These are phyloP conservation scores for Fusarium xylarioides DNA, from an alignment of 2,329 filamentous ascomycete species.

Conservation along the genomic window DNA sequence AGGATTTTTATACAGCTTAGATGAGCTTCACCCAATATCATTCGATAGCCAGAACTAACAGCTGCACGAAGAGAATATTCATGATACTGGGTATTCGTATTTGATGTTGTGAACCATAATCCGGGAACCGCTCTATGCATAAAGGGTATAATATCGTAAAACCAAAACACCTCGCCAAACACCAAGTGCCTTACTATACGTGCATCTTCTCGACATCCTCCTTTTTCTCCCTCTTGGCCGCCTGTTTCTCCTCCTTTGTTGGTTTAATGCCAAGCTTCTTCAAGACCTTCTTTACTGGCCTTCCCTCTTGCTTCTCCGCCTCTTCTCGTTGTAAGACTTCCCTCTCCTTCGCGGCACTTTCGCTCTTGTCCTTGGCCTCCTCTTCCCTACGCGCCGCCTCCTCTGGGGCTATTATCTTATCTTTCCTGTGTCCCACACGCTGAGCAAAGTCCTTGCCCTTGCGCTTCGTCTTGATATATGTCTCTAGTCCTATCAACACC, in stretches of 20 bases:
- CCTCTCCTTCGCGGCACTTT: conserved; percentile 65
- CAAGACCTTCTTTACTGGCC: conserved; percentile 47
- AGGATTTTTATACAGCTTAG: background rate
- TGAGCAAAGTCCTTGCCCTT: conserved; percentile 67
- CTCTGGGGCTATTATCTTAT: conserved; percentile 70
- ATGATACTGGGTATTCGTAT: background rate
- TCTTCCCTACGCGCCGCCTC: conserved; percentile 66
- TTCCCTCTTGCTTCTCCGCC: conserved; percentile 51
- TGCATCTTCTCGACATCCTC: conserved; percentile 24
- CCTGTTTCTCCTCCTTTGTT: conserved; percentile 35
- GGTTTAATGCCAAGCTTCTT: conserved; percentile 53
- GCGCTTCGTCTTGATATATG: conserved; percentile 74
- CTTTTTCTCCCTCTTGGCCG: conserved; percentile 35
- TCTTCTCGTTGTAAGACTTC: conserved; percentile 53
- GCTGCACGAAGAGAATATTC: background rate
- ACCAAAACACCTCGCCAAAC: background rate
- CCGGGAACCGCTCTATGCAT: conserved; percentile 1
- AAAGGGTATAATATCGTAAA: conserved; percentile 28
- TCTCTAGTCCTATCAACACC: conserved; percentile 82
- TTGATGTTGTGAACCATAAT: conserved; percentile 9
- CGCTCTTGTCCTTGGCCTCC: conserved; percentile 66
- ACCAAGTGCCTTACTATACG: background rate
- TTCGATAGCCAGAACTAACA: background rate
- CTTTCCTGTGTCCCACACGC: conserved; percentile 62
- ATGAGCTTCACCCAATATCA: background rate